Evolutionary conservation across 495 filamentous ascomycete species (phyloP), one percentile per base, ranked within the genome.

Genomic region (Trichoderma asperelloides): DNA sequence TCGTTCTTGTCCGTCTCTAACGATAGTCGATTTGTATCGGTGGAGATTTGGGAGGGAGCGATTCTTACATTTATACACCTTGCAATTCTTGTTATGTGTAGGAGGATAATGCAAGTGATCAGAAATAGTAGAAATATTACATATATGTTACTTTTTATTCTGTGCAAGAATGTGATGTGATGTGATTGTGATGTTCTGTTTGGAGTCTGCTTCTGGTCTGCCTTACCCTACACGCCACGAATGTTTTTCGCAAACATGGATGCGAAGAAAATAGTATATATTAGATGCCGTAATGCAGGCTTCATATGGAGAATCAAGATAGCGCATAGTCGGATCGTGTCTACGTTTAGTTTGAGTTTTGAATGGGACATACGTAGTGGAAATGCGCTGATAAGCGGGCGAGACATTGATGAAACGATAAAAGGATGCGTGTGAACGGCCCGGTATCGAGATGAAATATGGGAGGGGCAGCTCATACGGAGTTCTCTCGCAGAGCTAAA

Each of bases 371-470:
- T 3, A 33, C 27, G 25, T 16, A 13, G n/a, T n/a, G 43, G 5
- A n/a, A 16, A n/a, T n/a, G 43, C 12, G 11, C n/a, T 55, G 21
- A 55, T 55, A 55, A 21, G n/a, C n/a, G 9, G 27, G 25, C 55
- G 55, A 60, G 55, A 60, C 55, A 18, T 60, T 30, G 55, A 60
- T 60, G 55, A 60, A 60, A 60, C 55, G 55, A 21, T 9, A 30
- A 11, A 25, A 13, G 25, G 30, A 3, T 11, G 55, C 11, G 55
- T 60, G 55, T 55, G 49, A 55, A n/a, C 49, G 49, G 49, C n/a
- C 21, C 49, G 49, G 49, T 45, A 12, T 45, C 47, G n/a, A 23
- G 18, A 23, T 11, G 21, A 23, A n/a, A n/a, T n/a, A n/a, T n/a
- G n/a, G n/a, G n/a, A n/a, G n/a, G n/a, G n/a, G n/a, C n/a, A n/a